These are phyloP conservation scores for Arthrobotrys megalospora DNA, from an alignment of 2,329 filamentous ascomycete genomes.

Conservation along the genomic window DNA sequence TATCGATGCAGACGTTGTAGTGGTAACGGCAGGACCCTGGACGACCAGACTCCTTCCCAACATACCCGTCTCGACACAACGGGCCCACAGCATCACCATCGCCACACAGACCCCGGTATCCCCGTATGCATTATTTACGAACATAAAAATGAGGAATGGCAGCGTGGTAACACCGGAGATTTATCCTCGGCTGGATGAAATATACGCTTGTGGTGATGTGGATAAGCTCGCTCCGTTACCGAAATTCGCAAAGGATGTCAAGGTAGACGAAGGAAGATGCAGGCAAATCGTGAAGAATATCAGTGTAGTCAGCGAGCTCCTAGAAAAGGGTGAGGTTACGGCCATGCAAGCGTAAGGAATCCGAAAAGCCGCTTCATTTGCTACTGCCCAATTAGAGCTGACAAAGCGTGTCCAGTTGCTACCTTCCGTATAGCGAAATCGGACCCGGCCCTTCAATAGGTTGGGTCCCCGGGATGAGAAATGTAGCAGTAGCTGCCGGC, in stretches of 20 bases:
- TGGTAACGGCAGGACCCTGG: constrained; percentile 75
- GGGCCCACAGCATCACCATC: constrained; percentile 78
- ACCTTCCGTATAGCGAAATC: constrained; percentile 81
- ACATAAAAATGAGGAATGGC: constrained; percentile 71
- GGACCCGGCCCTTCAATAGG: constrained; percentile 80
- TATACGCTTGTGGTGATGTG: constrained; percentile 94
- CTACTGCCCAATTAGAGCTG: background rate
- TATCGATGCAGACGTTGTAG: constrained; percentile 65
- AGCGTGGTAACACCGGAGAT: constrained; percentile 83
- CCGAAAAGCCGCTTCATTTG: too few species aligned
- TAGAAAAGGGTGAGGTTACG: constrained; percentile 79
- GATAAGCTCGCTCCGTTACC: constrained; percentile 83
- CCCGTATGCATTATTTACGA: constrained; percentile 85
- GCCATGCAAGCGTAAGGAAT: constrained; percentile 77
- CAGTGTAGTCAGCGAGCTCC: constrained; percentile 75
- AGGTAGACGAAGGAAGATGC: constrained; percentile 81
- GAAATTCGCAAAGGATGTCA: constrained; percentile 80
- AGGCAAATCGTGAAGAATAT: constrained; percentile 89
- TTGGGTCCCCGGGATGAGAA: constrained; percentile 80
- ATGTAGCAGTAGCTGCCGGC: constrained; percentile 85
- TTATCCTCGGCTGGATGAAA: constrained; percentile 89
- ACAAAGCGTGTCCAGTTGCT: constrained; percentile 72
- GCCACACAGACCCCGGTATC: constrained; percentile 73
- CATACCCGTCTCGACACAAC: constrained; percentile 70
- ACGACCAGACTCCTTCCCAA: constrained; percentile 74